Evolutionary conservation across 176 grass and related monocot species (phyloP), one percentile per base, ranked within the genome.

Genomic region (Lolium multiflorum): DNA sequence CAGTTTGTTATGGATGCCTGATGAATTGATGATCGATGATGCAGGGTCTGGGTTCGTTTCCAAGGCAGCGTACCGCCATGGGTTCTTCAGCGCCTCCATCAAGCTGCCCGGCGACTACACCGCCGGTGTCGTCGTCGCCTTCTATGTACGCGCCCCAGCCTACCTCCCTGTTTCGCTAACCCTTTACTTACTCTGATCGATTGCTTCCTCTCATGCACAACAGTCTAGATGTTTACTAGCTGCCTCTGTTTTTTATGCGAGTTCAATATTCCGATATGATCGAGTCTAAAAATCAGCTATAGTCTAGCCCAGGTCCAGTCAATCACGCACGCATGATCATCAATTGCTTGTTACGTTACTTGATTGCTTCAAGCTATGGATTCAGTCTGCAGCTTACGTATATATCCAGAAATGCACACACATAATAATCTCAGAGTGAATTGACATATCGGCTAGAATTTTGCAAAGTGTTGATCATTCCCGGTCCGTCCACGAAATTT

Each of bases 21-120:
- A 39, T 82, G 63, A 28, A 28, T 28, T 35, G 31, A 35, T 35
- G 31, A 39, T 77, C 25, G 18, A 15, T 0, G 39, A 46, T 74
- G 38, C 84, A 97, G 95, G 95, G 5, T 92, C 95, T 21, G 95
- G 95, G 20, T 97, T 97, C 81, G 81, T 97, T 7, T 97, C 92
- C 14, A 90, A 83, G 81, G 47, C 81, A 81, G 76, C 83, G 18
- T 97, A 97, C 89, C 81, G 71, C 83, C 88, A 97, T 76, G 95
- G 95, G 11, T 92, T 91, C 90, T 97, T 97, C 84, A 89, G 95
- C 28, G 95, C 95, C 35, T 91, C 92, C 57, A 93, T 97, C 87
- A 91, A 97, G 82, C 81, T 97, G 79, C 95, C 95, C 6, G 83
- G 76, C 48, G 87, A 87, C 16, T 63, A 94, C 82, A 97, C 92